Evolutionary conservation across 129 eudicot species (phyloP), one percentile per base, ranked within the genome.

Genomic region (Arctium lappa): DNA sequence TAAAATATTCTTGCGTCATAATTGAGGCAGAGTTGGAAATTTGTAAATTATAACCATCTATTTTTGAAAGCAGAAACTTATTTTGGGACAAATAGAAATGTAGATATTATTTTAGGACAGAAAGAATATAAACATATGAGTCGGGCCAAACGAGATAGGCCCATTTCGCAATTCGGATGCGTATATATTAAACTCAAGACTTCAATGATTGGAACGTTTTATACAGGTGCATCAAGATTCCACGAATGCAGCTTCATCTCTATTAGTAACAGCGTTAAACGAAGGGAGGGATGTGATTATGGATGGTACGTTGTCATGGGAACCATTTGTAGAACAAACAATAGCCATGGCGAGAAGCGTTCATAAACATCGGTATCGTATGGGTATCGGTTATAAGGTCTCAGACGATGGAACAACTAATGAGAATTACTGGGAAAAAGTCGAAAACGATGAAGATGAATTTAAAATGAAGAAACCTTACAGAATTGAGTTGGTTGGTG

Each of bases 271-370:
- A 33, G 99, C 99, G 1, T 89, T 95, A 6, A 95, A 95, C 6
- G 97, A 95, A 40, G 98, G 99, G 22, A 89, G 99, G 27, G 99
- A 95, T 44, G 99, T 95, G 87, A 93, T 95, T 63, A 95, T 95
- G 99, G 99, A 95, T 65, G 99, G 99, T 13, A 95, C 99, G 3
- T 76, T 95, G 12, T 85, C 99, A 34, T 95, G 99, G 99, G 95
- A 79, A 79, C 99, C 99, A 9, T 95, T 93, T 32, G 97, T 95
- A 13, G 85, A 91, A 85, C 99, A 95, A 84, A 93, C 97, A n/a
- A 88, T 95, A 31, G 85, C 87, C 37, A 95, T 95, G 99, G 97
- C 93, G 0, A 87, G 99, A 75, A 86, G 80, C 18, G 90, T 95
- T 22, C 99, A 95, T 89, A 93, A 89, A 37, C 86, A 81, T 36